Percentiles rank a stretch among this genome's conserved stretches.
Evolutionary conservation across 1,139 yeast genomes (phyloP).

Genomic region (Scheffersomyces parashehatae): DNA sequence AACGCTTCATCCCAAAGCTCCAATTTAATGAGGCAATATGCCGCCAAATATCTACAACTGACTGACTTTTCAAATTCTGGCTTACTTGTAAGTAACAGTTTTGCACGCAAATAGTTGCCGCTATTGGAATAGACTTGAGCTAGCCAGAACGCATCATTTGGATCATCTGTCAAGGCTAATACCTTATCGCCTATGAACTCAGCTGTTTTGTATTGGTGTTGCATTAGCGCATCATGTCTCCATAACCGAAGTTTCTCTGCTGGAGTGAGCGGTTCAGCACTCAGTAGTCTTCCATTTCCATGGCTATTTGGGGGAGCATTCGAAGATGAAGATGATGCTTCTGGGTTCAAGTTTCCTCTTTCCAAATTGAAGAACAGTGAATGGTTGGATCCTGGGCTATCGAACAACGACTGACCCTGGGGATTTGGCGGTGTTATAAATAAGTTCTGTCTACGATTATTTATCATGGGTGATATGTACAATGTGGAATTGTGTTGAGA

Average conservation of each 20-base stretch:
- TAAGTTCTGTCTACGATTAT: slow-evolving; percentile 46
- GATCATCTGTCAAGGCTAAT: slow-evolving; percentile 73
- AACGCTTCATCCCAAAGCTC: slow-evolving; percentile 89
- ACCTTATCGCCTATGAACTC: slow-evolving; percentile 92
- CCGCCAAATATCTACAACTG: slow-evolving; percentile 81
- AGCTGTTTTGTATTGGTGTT: slow-evolving; percentile 89
- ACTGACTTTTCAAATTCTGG: slow-evolving; percentile 49
- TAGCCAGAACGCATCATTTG: slow-evolving; percentile 95
- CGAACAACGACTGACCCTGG: slow-evolving; percentile 35
- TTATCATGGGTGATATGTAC: slow-evolving; percentile 60
- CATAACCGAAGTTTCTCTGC: slow-evolving; percentile 86
- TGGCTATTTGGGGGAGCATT: slow-evolving; percentile 8
- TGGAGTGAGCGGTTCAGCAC: slow-evolving; percentile 58
- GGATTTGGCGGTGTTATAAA: slow-evolving; percentile 61
- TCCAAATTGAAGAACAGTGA: slow-evolving; percentile 42
- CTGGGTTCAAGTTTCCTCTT: slow-evolving; percentile 15
- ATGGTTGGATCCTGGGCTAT: slow-evolving; percentile 44
- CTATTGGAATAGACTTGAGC: slow-evolving; percentile 82
- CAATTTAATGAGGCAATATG: slow-evolving; percentile 68
- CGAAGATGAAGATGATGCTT: slow-evolving; percentile 5
- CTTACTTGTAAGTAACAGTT: slow-evolving; percentile 53
- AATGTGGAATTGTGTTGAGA: slow-evolving; percentile 62
- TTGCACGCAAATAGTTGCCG: slow-evolving; percentile 79
- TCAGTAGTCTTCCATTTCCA: slow-evolving; percentile 6
- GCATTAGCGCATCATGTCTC: slow-evolving; percentile 94